phyloP scores from a whole-genome alignment of 176 grass and related monocot genomes.

The Lolium multiflorum region DNA sequence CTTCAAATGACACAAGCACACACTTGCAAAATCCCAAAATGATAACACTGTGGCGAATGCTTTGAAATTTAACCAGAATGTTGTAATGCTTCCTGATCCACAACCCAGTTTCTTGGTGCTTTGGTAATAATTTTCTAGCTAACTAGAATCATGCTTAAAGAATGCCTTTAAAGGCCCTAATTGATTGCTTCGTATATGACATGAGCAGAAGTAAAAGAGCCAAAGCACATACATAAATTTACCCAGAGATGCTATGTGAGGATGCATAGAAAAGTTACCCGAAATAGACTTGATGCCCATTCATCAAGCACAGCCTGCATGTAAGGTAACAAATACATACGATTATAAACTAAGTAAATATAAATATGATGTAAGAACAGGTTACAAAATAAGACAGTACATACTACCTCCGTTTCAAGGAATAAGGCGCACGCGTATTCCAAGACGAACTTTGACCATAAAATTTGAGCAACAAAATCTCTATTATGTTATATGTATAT shows the following conservation, averaged over 20 bases:
- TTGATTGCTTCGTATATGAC: background rate
- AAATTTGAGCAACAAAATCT: too few relatives aligned
- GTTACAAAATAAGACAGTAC: constrained; percentile 14
- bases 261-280: constrained; percentile 62
- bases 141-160: background rate
- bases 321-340: constrained; percentile 32
- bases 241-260: constrained; percentile 14
- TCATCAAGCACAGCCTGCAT: constrained; percentile 91
- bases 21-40: constrained; percentile 9
- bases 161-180: background rate
- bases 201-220: constrained; percentile 5
- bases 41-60: background rate
- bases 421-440: too few relatives aligned
- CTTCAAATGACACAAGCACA: constrained; percentile 24
- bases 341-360: constrained; percentile 38
- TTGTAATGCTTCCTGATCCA: background rate
- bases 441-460: too few relatives aligned
- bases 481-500: too few relatives aligned
- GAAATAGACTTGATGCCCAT: constrained; percentile 95
- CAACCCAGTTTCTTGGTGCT: constrained; percentile 12
- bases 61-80: background rate
- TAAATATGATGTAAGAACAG: constrained; percentile 12
- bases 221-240: constrained; percentile 17
- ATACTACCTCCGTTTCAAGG: background rate
- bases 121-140: constrained; percentile 22